Evolutionary conservation across 1,139 yeast genomes (phyloP), one percentile per base, ranked within the genome.

Genomic region (Meyerozyma carpophila): DNA sequence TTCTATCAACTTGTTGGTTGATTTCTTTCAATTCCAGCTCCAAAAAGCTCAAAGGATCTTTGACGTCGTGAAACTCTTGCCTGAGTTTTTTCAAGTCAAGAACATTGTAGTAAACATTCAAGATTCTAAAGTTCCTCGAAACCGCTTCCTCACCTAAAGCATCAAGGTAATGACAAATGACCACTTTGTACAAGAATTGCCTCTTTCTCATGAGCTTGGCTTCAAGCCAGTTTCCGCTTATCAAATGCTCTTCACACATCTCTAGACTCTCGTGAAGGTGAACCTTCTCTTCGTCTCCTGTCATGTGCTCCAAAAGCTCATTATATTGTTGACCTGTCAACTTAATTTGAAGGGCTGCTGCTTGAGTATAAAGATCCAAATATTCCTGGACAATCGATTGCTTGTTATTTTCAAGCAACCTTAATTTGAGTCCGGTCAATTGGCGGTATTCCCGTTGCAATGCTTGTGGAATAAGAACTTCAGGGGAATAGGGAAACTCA

Each of bases 171-270:
- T 56, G 53, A 13, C 52, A 46, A 32, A 63, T 51, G 10, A 54
- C 52, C 18, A 61, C 45, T 43, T 59, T 59, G 50, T 67, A 69
- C 41, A 67, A 41, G 41, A 52, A 54, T 41, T 60, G 62, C 13
- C 64, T 42, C 27, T 53, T 51, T 24, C 59, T 51, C 51, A 44
- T 47, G 24, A 61, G 40, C 28, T 52, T 52, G 9, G 54, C 52
- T 41, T 68, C 70, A n/a, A 57, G 56, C 56, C 65, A 59, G 46
- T 60, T 66, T 2, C 68, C 72, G 5, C 54, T 37, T 2, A 65
- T 58, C 41, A 72, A 56, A 44, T 61, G 49, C 10, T 55, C 48
- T 47, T 72, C 76, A 40, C 67, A 57, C 25, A 54, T 50, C 2
- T 45, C 44, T 16, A 72, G 49, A 10, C 62, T 50, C 8, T 48